Base-by-base conservation (phyloP, 768 basidiomycete genomes). In the Lenzites betulinus region DNA sequence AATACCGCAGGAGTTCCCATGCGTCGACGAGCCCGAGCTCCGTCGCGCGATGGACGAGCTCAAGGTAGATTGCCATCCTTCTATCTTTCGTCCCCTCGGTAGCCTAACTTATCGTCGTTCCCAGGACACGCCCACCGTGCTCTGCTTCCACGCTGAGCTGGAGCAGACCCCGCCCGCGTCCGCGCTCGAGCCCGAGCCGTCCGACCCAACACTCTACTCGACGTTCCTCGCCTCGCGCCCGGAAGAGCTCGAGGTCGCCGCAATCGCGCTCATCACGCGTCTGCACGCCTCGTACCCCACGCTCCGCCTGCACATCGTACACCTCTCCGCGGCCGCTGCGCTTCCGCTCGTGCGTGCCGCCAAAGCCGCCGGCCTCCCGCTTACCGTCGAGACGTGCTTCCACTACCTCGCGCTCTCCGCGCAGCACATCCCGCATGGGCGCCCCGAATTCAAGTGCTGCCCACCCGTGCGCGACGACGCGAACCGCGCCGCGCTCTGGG, bases 331-430 rank as follows among this genome's bases (percentile, higher is more conserved):
- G 5, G 81, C 95, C 5, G 78, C 81, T 22, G 93, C 94, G 6
- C 83, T 99, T 20, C 91, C 89, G 3, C 65, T 84, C 39, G 85
- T 98, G 60, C 83, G 84, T 42, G 78, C 82, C 48, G 94, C 95
- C 4, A 86, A 80, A 67, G 71, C 77, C 1, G 76, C 82, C 1
- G 85, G 89, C 0, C 74, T 85, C 35, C 86, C 87, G 9, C 76
- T 99, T 52, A 93, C 94, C 0, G 92, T 94, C 51, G 96, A 99
- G 79, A 99, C 96, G 0, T 98, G 95, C 74, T 98, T 96, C 76
- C 96, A 99, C 74, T 99, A 99, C 76, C 85, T 98, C 22, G 86
- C 86, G 66, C 83, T 97, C 8, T 78, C 83, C 41, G 81, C 93
- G 0, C 82, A 86, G 54, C 75, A 83, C 48, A 88, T 97, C 59